Base-by-base conservation (phyloP, 2,329 filamentous ascomycete species). In the Beauveria scarabaeidicola region DNA sequence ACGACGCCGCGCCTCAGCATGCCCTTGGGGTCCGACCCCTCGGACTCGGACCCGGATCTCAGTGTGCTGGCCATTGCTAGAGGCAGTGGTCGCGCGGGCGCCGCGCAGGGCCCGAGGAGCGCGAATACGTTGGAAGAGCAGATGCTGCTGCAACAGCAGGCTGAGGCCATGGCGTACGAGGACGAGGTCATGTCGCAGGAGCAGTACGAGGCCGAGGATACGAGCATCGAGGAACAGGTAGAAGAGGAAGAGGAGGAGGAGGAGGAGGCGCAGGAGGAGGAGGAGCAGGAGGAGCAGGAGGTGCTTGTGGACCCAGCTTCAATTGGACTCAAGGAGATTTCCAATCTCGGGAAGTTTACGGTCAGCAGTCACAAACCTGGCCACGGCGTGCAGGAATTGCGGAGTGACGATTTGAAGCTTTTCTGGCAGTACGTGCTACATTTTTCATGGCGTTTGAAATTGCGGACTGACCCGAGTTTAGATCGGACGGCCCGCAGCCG, bases 291-390 rank as follows among this genome's bases (percentile, higher is more conserved):
- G 32, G 73, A 74, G 23, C 68, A 67, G 19, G 64, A 68, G 5
- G 68, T 70, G 1, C 81, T 86, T 56, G 78, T 85, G 59, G 76
- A 84, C 15, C 74, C 78, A 19, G 78, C 78, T 19, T 69, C 80
- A 11, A 79, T 71, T 60, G 73, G 86, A 47, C 77, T 93, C 63
- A 92, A 91, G 70, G 90, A 94, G 70, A 93, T 94, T 69, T 90
- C 88, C 66, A 91, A 91, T 63, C 80, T 94, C 21, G 90, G 89
- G 36, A 88, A 86, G 64, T 93, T 91, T 78, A 92, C 88, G 11
- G 89, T 93, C 65, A 90, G 87, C 70, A 90, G 85, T 68, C 86
- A 86, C 68, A 94, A 94, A 73, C 89, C 88, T 1, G 89, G 89
- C 43, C 91, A 88, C 65, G 88, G 88, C 2, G 86, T 93, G 15